These are phyloP conservation scores for Neophaeococcomyces mojaviensis DNA, from an alignment of 2,329 filamentous ascomycete species.

Conservation along the genomic window DNA sequence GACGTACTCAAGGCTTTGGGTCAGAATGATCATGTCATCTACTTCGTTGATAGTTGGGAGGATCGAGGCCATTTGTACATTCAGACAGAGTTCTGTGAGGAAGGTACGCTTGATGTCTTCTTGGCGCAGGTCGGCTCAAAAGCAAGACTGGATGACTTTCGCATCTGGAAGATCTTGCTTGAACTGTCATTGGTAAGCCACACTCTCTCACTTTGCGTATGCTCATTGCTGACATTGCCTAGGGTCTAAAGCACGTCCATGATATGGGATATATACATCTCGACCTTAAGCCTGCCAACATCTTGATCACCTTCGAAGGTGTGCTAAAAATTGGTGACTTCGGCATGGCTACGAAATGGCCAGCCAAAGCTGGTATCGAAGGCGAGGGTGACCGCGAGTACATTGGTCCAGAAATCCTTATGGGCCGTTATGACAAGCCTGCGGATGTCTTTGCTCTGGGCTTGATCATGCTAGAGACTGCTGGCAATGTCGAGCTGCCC, in stretches of 20 bases:
- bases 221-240: conserved; percentile 23
- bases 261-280: conserved; percentile 71
- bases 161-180: conserved; percentile 95
- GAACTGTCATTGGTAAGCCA: conserved; percentile 70
- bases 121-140: conserved; percentile 73
- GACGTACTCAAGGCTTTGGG: conserved; percentile 67
- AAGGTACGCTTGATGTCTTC: conserved; percentile 83
- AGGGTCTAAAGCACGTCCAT: conserved; percentile 89
- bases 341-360: conserved; percentile 68
- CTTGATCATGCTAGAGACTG: conserved; percentile 89
- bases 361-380: conserved; percentile 68
- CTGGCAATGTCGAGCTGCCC: conserved; percentile 85
- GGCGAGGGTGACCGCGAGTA: conserved; percentile 95
- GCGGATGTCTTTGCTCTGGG: conserved; percentile 92
- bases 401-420: conserved; percentile 85
- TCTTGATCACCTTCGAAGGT: conserved; percentile 59
- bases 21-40: conserved; percentile 75
- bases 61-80: conserved; percentile 81
- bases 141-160: conserved; percentile 87
- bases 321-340: conserved; percentile 61
- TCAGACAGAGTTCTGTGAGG: conserved; percentile 93
- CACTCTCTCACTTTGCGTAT: not conserved
- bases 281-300: conserved; percentile 59
- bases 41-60: conserved; percentile 83
- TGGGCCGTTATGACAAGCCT: conserved; percentile 78